Evolutionary conservation across 805 yeast species (phyloP), one percentile per base, ranked within the genome.

Genomic region (Zygoascus flipseniorum): DNA sequence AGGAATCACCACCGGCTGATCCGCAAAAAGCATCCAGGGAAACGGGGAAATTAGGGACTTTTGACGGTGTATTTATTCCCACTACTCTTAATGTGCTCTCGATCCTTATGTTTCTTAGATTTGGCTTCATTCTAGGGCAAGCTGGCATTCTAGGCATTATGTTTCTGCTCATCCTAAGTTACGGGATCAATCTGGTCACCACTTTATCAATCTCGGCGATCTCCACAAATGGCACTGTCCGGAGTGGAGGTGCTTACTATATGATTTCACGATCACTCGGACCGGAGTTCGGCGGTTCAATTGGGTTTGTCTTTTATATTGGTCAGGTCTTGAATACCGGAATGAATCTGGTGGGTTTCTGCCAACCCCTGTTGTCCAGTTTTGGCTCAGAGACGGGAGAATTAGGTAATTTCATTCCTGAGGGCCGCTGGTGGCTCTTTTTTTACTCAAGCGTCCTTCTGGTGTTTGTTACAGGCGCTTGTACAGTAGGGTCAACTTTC

Each of bases 221-320:
- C 56, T 89, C 97, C 1, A 93, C 99, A 1, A 93, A 93, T 65
- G 99, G 99, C 20, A 89, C 95, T 0, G 98, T 93, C 2, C 80
- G 89, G 60, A 98, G 98, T 13, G 99, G 99, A 14, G 99, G 99
- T 48, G 97, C 98, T 0, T 93, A 93, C 66, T 93, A 89, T 63
- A 93, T 93, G 97, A 89, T 93, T 55, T 86, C 96, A 35, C 76
- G 99, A 60, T 85, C 96, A 35, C 72, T 93, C 56, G 99, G 99
- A 0, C 97, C 97, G 2, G 99, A 93, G 66, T 93, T 93, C 69
- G 99, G 99, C 28, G 99, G 99, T 2, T 86, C 97, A 3, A 92
- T 93, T 58, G 99, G 99, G 1, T 76, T 93, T 31, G 92, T 93
- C 23, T 93, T 93, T 67, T 95, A 85, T 64, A 75, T 93, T 51